These are phyloP conservation scores for Leptographium galeiforme DNA, from an alignment of 2,329 filamentous ascomycete species.

Conservation along the genomic window DNA sequence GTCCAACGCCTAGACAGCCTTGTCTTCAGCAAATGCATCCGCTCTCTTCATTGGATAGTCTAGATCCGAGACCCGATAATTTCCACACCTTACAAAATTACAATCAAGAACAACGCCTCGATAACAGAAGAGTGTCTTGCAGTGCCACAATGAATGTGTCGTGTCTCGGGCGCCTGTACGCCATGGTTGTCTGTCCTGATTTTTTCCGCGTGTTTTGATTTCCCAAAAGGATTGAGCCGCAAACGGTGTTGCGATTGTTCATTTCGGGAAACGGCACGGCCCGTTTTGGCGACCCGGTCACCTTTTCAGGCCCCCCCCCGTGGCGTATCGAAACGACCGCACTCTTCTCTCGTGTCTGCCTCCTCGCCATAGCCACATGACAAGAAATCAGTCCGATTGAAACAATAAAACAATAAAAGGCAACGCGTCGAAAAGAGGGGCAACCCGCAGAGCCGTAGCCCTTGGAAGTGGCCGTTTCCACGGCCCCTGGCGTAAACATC, in stretches of 20 bases:
- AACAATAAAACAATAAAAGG: neutral
- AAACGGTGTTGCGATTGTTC: neutral
- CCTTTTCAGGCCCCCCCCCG: neutral
- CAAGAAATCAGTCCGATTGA: neutral
- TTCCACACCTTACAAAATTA: no score
- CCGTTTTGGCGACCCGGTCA: constrained; percentile 10
- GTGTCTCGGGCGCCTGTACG: no score
- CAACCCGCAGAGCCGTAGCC: neutral
- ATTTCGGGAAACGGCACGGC: constrained; percentile 13
- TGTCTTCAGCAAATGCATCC: neutral
- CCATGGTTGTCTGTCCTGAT: no score
- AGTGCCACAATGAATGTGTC: no score
- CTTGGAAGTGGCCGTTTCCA: neutral
- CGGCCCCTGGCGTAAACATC: no score
- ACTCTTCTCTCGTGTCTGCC: neutral
- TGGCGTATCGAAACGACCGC: neutral
- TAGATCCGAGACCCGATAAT: neutral
- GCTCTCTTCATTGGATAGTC: neutral
- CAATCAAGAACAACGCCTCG: no score
- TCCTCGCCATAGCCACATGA: neutral
- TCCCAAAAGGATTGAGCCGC: neutral
- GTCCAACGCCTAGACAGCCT: neutral
- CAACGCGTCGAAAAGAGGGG: neutral
- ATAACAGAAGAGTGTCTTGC: no score
- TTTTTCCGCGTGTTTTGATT: no score